Evolutionary conservation across 805 yeast genomes (phyloP), one percentile per base, ranked within the genome.

Genomic region (Candida manassasensis): DNA sequence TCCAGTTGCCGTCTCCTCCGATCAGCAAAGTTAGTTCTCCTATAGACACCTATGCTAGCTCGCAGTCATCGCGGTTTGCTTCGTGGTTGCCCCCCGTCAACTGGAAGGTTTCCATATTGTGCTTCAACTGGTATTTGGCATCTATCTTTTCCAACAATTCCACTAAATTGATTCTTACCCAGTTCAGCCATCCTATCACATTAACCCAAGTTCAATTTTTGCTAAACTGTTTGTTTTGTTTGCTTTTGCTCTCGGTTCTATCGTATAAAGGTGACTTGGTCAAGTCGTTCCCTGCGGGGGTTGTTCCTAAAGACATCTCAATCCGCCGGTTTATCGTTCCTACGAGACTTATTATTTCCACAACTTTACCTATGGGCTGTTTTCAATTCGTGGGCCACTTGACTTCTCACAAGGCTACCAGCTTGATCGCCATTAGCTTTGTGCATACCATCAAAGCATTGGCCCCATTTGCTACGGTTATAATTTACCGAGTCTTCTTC

Each of bases 401-500:
- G 42, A 77, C 94, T 10, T 77, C 94, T 6, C 96, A 89, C 55
- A 84, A 84, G 53, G 90, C 97, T n/a, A 88, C 96, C 2, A 75
- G 89, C 2, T 59, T 84, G 41, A 85, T 93, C 34, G 96, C 96
- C 0, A 96, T 93, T n/a, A 84, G 96, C 4, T 63, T 89, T 44
- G 97, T 93, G 14, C 97, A 90, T 57, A 88, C 97, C 6, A 80
- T 90, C 48, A 93, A 93, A 63, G 93, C 96, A 2, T 66, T 90
- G 25, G 81, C 95, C 21, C 98, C 98, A 2, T 67, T 90, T 17
- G 75, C 86, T 32, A 90, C 97, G 0, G 97, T 93, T 9, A 57
- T 77, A 19, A 84, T 85, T 28, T 88, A 88, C 61, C 69, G 84
- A 44, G 41, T 79, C 9, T 36, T 81, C 25, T 83, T 81, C 52